Evolutionary conservation across 108 stramenopile species (phyloP).

Genomic region (Pseudonitzschia multistriata): DNA sequence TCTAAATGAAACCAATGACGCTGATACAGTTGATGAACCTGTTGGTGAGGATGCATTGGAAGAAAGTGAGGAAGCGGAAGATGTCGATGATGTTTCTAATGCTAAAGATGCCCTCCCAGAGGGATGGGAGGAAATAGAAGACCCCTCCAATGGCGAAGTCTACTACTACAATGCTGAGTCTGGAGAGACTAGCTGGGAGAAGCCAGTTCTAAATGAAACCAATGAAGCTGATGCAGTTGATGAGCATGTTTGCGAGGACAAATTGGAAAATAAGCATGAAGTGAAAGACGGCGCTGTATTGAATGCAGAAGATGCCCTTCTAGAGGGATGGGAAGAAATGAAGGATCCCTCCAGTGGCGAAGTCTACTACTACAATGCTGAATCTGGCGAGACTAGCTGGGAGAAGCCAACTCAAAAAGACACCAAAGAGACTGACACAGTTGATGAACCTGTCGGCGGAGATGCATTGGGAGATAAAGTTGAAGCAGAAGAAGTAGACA

Average conservation of each 20-base stretch:
- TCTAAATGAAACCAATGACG: conserved; percentile 10
- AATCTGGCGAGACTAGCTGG: conserved; percentile 40
- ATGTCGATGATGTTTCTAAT: not conserved
- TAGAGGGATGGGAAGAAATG: conserved; percentile 43
- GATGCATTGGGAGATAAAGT: no score
- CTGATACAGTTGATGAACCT: not conserved
- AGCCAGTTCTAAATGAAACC: no score
- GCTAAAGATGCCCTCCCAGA: conserved; percentile 30
- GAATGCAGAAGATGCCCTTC: conserved; percentile 14
- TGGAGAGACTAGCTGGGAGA: conserved; percentile 32
- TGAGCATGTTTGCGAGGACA: not conserved
- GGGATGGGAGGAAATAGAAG: conserved; percentile 49
- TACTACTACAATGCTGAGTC: conserved; percentile 52
- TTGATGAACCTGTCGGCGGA: not conserved
- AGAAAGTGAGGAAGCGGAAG: not conserved
- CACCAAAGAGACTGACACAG: not conserved
- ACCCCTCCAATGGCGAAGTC: conserved; percentile 37
- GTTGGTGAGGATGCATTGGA: not conserved
- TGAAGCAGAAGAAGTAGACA: not conserved
- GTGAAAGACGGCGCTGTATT: not conserved
- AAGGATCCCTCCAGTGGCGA: conserved; percentile 31
- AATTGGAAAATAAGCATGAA: not conserved
- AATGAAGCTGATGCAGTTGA: not conserved
- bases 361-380: conserved; percentile 44
- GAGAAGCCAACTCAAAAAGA: conserved; percentile 26